Evolutionary conservation across 2,329 filamentous ascomycete species (phyloP).

Genomic region (Lecanoromycetidae sp.): DNA sequence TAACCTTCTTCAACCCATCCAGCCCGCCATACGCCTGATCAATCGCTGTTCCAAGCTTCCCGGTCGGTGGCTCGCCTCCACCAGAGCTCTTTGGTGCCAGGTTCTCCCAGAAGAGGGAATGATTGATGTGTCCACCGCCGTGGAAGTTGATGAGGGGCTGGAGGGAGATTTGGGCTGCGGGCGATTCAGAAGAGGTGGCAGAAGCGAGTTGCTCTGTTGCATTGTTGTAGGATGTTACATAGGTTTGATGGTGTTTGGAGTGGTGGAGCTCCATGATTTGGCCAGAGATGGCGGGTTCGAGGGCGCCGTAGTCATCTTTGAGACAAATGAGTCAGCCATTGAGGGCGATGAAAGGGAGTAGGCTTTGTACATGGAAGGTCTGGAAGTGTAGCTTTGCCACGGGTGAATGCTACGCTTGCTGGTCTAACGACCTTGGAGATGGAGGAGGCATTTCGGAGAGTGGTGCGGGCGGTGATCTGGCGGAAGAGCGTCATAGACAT

Average conservation of each 20-base stretch:
- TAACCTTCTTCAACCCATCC: conserved; percentile 48
- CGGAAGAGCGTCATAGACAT: conserved; percentile 73
- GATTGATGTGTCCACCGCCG: conserved; percentile 86
- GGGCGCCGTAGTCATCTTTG: conserved; percentile 86
- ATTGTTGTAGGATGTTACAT: conserved; percentile 79
- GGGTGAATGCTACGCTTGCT: conserved; percentile 61
- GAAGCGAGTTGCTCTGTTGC: conserved; percentile 58
- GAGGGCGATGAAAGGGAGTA: background rate
- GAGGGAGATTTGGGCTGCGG: conserved; percentile 50
- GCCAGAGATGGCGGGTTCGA: conserved; percentile 71
- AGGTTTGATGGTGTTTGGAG: conserved; percentile 87
- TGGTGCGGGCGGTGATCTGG: conserved; percentile 56
- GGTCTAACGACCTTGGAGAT: conserved; percentile 49
- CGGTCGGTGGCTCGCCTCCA: conserved; percentile 47
- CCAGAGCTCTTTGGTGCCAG: conserved; percentile 52
- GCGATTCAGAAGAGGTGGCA: conserved; percentile 28
- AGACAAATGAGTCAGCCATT: background rate
- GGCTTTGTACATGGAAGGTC: conserved; percentile 58
- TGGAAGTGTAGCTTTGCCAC: conserved; percentile 84
- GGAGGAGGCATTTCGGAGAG: conserved; percentile 53
- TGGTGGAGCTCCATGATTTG: conserved; percentile 97
- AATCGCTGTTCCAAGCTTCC: conserved; percentile 46
- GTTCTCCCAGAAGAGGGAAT: conserved; percentile 85
- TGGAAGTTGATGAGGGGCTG: conserved; percentile 71
- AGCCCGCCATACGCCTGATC: conserved; percentile 47